Conservation (phyloP, 495 filamentous ascomycete species). For the Tetracladium setigerum region DNA sequence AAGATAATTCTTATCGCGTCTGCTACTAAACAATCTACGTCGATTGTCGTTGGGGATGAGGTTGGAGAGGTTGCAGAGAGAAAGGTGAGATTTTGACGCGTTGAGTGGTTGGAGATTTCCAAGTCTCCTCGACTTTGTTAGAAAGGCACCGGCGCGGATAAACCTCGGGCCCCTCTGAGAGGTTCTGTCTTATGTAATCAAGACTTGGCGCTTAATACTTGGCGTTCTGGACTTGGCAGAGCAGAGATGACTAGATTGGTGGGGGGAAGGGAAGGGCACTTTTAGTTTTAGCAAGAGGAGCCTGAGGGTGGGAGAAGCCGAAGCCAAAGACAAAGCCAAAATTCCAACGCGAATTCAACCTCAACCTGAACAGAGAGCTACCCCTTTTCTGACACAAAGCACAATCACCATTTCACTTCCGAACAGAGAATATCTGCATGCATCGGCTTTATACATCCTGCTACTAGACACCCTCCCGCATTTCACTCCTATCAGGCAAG, state of each 20-base stretch:
- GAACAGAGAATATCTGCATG: not conserved
- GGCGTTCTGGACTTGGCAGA: too few relatives aligned
- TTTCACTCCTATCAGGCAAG: not conserved
- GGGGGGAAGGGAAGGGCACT: too few relatives aligned
- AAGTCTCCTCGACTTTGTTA: not conserved
- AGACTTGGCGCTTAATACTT: too few relatives aligned
- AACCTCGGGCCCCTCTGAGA: not conserved
- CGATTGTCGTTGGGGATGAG: slow-evolving; percentile 7
- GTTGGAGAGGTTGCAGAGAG: not conserved
- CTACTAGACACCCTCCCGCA: not conserved
- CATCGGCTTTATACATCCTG: not conserved
- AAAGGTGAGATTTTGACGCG: slow-evolving; percentile 5
- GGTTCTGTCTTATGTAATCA: too few relatives aligned
- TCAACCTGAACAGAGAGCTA: too few relatives aligned
- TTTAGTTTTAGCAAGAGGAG: too few relatives aligned
- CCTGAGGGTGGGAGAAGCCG: too few relatives aligned
- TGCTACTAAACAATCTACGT: not conserved
- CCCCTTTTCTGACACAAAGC: not conserved
- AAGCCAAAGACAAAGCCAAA: too few relatives aligned
- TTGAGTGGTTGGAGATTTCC: not conserved
- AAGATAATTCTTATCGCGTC: slow-evolving; percentile 12
- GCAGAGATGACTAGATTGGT: too few relatives aligned
- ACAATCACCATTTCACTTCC: not conserved
- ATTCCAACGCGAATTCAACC: too few relatives aligned
- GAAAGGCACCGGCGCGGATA: not conserved